Conservation (phyloP, 176 grass and related monocot genomes). For the Rhynchospora breviuscula region DNA sequence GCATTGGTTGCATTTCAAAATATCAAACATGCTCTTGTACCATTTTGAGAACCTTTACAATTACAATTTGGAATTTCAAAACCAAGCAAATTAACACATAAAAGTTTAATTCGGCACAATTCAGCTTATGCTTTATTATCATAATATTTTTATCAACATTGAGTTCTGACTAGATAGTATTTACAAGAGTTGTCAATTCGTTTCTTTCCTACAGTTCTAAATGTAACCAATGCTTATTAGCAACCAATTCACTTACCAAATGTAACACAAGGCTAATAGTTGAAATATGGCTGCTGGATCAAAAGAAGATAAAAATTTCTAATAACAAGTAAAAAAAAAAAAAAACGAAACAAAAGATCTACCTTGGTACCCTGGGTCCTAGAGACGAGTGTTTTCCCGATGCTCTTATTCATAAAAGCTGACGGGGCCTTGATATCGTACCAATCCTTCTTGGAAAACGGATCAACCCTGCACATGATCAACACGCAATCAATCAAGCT, state of each 20-base stretch:
- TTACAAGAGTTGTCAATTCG: background rate
- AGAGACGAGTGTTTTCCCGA: conserved; percentile 88
- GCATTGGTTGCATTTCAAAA: background rate
- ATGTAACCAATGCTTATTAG: background rate
- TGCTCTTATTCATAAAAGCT: conserved; percentile 46
- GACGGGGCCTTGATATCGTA: conserved; percentile 93
- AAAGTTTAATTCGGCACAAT: background rate
- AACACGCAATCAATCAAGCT: background rate
- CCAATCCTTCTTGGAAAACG: conserved; percentile 89
- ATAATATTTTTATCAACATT: background rate
- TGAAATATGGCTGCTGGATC: background rate
- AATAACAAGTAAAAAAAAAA: background rate
- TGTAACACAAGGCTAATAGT: background rate
- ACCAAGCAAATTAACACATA: background rate
- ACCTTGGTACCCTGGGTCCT: conserved; percentile 97
- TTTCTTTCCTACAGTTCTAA: background rate
- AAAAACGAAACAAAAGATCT: background rate
- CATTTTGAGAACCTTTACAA: background rate
- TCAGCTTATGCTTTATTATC: background rate
- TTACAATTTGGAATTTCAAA: background rate
- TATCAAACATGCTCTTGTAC: background rate
- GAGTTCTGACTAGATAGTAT: background rate
- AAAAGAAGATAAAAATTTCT: background rate
- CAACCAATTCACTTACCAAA: background rate
- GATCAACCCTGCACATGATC: conserved; percentile 51